These are phyloP conservation scores for Stagonosporopsis rhizophila DNA, from an alignment of 2,329 filamentous ascomycete species.

Conservation along the genomic window DNA sequence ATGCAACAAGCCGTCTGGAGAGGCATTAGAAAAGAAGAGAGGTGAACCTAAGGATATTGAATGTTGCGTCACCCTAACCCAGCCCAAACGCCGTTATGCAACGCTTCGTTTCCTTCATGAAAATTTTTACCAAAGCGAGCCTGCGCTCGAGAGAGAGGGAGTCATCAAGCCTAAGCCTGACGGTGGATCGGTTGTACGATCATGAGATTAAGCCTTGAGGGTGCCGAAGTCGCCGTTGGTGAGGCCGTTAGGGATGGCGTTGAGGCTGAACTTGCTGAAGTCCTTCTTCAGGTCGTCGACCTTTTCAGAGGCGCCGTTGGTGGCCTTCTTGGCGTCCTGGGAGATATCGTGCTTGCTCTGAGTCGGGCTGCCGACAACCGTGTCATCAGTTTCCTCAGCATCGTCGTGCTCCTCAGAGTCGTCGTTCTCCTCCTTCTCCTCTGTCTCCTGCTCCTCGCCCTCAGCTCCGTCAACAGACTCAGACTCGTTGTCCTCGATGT, in stretches of 20 bases:
- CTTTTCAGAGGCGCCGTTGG: conserved; percentile 3
- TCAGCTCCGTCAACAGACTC: conserved; percentile 16
- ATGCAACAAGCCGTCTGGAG: conserved; percentile 2
- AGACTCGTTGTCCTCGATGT: conserved; percentile 31
- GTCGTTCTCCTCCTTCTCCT: conserved; percentile 7
- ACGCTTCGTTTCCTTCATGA: conserved; percentile 8
- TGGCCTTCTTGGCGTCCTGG: conserved; percentile 12
- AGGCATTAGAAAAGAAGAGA: conserved; percentile 8
- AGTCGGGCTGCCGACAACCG: conserved; percentile 19
- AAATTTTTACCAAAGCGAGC: conserved; percentile 13
- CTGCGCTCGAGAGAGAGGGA: not conserved
- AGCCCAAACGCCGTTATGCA: conserved; percentile 15
- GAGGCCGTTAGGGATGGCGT: conserved; percentile 14
- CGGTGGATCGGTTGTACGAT: not conserved
- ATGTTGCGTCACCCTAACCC: not conserved
- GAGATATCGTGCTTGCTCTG: conserved; percentile 24
- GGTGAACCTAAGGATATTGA: conserved; percentile 6
- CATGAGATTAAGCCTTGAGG: conserved; percentile 10
- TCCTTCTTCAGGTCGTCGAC: conserved; percentile 16
- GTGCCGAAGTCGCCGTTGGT: conserved; percentile 15
- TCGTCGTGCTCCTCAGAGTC: conserved; percentile 10
- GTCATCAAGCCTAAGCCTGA: not conserved
- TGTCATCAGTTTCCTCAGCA: conserved; percentile 18
- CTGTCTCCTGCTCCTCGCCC: conserved; percentile 23
- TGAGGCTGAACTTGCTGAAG: conserved; percentile 20